Evolutionary conservation across 768 basidiomycete genomes (phyloP).

Genomic region (Pleurotus platypus): DNA sequence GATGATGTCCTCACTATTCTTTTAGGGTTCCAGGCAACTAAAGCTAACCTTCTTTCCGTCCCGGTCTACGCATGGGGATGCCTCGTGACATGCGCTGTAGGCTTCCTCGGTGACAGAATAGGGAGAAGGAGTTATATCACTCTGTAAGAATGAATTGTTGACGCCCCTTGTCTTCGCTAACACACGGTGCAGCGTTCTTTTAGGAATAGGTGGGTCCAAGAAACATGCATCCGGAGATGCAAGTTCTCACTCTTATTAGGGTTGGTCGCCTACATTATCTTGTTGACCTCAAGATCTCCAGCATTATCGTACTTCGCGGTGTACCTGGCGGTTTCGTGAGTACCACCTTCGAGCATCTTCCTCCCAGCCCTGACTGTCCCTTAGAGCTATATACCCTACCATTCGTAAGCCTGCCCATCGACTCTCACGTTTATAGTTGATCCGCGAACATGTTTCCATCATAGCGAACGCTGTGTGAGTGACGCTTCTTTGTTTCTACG

Average conservation of each 20-base stretch:
- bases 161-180: neutral
- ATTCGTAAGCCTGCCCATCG: conserved; percentile 34
- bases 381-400: conserved; percentile 47
- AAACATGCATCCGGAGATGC: neutral
- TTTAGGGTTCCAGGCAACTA: conserved; percentile 56
- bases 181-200: conserved; percentile 17
- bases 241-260: conserved; percentile 23
- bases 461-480: conserved; percentile 51
- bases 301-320: conserved; percentile 70
- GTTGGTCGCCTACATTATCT: conserved; percentile 61
- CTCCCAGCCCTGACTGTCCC: neutral
- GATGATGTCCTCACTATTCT: neutral
- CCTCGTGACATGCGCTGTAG: conserved; percentile 58
- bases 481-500: neutral
- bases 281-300: conserved; percentile 56
- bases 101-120: conserved; percentile 58
- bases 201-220: conserved; percentile 21
- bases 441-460: neutral
- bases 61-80: conserved; percentile 77
- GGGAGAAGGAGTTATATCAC: conserved; percentile 59
- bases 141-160: conserved; percentile 35
- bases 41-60: conserved; percentile 71
- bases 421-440: no score
- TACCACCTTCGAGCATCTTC: conserved; percentile 9
- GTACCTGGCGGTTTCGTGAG: conserved; percentile 68